A percentile compares a stretch with the other conserved stretches of the same genome.
Evolutionary conservation across 1,284 basidiomycete species (phyloP).

Genomic region (Chiua sp.): DNA sequence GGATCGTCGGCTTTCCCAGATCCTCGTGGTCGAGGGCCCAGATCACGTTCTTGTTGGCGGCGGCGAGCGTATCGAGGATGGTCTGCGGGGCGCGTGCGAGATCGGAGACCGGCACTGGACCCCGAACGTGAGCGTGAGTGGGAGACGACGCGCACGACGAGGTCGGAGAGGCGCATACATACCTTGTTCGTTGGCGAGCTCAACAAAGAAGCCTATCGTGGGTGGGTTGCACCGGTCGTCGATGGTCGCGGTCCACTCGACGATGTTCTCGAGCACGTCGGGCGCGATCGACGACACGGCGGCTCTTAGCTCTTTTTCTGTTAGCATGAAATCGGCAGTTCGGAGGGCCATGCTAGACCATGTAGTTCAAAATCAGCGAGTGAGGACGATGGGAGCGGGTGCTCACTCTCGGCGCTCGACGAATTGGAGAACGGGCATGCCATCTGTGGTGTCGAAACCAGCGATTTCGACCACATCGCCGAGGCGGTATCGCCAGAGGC

Average conservation of each 20-base stretch:
- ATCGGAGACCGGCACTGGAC: background rate
- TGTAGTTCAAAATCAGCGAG: background rate
- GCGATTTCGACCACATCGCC: conserved; percentile 28
- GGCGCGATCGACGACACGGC: conserved; percentile 5
- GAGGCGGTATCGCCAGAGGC: conserved; percentile 32
- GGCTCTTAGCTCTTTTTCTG: conserved; percentile 16
- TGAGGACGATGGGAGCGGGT: background rate
- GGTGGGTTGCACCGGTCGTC: conserved; percentile 18
- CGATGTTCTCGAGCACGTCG: background rate
- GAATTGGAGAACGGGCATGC: conserved; percentile 24
- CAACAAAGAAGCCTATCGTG: conserved; percentile 27
- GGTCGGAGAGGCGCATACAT: background rate
- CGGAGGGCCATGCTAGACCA: conserved; percentile 13
- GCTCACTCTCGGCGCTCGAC: conserved; percentile 19
- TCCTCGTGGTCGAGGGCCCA: background rate
- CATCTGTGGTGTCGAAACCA: conserved; percentile 25
- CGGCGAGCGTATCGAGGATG: conserved; percentile 8
- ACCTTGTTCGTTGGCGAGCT: conserved; percentile 15
- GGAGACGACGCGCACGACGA: background rate
- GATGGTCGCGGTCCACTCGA: conserved; percentile 25
- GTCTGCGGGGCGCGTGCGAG: background rate
- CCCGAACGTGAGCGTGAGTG: background rate
- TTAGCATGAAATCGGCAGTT: conserved; percentile 16
- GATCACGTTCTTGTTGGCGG: conserved; percentile 8
- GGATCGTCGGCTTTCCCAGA: conserved; percentile 16